Base-by-base conservation (phyloP, 2,329 filamentous ascomycete species). In the Chalaropsis ovoidea region DNA sequence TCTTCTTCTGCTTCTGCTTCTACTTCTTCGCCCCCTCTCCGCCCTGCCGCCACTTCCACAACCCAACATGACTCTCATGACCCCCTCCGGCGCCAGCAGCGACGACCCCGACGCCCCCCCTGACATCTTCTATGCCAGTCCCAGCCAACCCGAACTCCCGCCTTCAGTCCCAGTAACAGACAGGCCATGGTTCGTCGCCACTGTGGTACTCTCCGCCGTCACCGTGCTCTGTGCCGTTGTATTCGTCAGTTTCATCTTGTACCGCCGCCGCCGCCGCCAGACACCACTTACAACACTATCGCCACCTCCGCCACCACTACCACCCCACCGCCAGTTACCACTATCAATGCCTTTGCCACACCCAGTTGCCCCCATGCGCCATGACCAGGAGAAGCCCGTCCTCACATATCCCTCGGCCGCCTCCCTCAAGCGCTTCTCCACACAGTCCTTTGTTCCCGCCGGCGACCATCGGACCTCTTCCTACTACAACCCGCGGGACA, bases 161-260 rank as follows among this genome's bases (percentile, higher is more conserved):
- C 10, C 39, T 19, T 35, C 35, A 39, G 58, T 65, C 24, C 63
- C 66, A 4, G 13, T 67, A 17, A 65, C 63, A 39, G 60, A 67
- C 61, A 63, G 61, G 19, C 52, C 61, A 39, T 68, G 67, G 67
- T 65, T 68, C 17, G 62, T 68, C 47, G 63, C 64, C 31, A 56
- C 65, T n/a, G 35, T 65, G 1, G 67, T 68, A 0, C 56, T 61
- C 31, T 64, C 63, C 54, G 61, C 63, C 39, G 47, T 65, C 3
- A n/a, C 63, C 13, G 61, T 68, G 19, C 60, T 66, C 11, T 42
- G 56, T 15, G 63, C 42, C 39, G n/a, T 65, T 19, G 42, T 65
- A 13, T 61, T 58, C 19, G 15, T 61, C 22, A 56, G 61, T 31
- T 68, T 65, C 54, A 63, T 58, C 7, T 45, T 63, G 63, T 63